Base-by-base conservation (phyloP, 805 yeast species). In the Ogataea neopini region DNA sequence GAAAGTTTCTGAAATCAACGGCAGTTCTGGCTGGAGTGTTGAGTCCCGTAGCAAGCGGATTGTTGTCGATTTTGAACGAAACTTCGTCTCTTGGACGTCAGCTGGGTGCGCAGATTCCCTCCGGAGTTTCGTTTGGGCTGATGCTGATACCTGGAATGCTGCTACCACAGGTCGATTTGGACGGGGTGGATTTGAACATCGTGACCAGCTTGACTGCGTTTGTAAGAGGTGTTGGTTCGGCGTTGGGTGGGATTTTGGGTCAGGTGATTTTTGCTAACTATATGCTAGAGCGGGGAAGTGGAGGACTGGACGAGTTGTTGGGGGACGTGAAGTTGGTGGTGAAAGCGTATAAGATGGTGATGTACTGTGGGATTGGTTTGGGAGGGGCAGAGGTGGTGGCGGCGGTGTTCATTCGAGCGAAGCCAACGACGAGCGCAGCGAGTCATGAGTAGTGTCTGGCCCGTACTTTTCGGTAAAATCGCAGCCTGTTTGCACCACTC, bases 91-190 rank as follows among this genome's bases (percentile, higher is more conserved):
- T 54, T 2, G 58, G 73, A 1, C 43, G 59, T 20, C 68, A 73
- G 47, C 71, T 79, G 43, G 79, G 82, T 0, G 64, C 69, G 28
- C 70, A 76, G 46, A 73, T 79, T 22, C 54, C 76, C 6, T 58
- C 67, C 7, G 86, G 86, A 20, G 63, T 73, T 4, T 69, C 76
- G 0, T 60, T 72, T 36, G 86, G 86, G 2, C 26, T 75, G 13
- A 66, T 63, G 44, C 63, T 77, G 58, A 83, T 79, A 58, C 64
- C 79, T 1, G 53, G 70, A 13, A 63, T 76, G 40, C 56, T 77
- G 26, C 59, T 74, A 1, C 68, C 76, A 1, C 82, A 79, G 54
- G 59, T 79, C 7, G 63, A 70, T 13, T 74, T 76, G 9, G 79
- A 67, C 2, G 68, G 71, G 3, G 81, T 81, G 18, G 71, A 74